Conservation (phyloP, 2,329 filamentous ascomycete genomes). For the Penicillium fuscoglaucum region DNA sequence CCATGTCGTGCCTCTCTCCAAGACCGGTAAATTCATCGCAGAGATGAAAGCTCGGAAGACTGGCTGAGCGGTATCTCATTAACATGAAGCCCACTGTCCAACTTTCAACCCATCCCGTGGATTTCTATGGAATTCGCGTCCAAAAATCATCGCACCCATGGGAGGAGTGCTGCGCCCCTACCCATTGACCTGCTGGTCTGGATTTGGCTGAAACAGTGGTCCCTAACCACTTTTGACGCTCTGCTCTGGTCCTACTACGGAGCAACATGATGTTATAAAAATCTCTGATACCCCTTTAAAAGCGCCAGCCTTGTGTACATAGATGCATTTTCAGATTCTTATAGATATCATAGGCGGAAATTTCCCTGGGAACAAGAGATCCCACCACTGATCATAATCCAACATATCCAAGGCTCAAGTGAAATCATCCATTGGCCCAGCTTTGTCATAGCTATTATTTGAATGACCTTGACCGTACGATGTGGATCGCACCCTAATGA, state of each 20-base stretch:
- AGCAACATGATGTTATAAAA: slow-evolving; percentile 1
- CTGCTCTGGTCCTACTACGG: background rate
- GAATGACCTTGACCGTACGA: no score
- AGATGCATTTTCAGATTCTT: slow-evolving; percentile 3
- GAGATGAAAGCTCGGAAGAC: slow-evolving; percentile 76
- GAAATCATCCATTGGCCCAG: background rate
- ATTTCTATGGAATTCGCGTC: background rate
- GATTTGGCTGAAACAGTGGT: background rate
- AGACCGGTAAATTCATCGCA: slow-evolving; percentile 72
- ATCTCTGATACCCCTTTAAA: slow-evolving; percentile 6
- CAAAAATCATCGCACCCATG: background rate
- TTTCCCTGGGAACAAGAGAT: background rate
- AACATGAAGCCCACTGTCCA: background rate
- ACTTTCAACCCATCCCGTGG: background rate
- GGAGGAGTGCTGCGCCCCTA: background rate
- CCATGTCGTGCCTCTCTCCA: slow-evolving; percentile 73
- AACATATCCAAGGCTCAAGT: background rate
- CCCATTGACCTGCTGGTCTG: background rate
- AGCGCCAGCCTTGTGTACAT: slow-evolving; percentile 4
- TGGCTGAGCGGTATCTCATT: slow-evolving; percentile 21
- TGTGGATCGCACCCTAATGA: background rate
- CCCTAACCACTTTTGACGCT: background rate
- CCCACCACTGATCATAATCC: background rate
- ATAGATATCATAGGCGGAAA: slow-evolving; percentile 5
- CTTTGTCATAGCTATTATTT: background rate